These are phyloP conservation scores for Adansonia grandidieri DNA, from an alignment of 441 rosid species.

Conservation along the genomic window DNA sequence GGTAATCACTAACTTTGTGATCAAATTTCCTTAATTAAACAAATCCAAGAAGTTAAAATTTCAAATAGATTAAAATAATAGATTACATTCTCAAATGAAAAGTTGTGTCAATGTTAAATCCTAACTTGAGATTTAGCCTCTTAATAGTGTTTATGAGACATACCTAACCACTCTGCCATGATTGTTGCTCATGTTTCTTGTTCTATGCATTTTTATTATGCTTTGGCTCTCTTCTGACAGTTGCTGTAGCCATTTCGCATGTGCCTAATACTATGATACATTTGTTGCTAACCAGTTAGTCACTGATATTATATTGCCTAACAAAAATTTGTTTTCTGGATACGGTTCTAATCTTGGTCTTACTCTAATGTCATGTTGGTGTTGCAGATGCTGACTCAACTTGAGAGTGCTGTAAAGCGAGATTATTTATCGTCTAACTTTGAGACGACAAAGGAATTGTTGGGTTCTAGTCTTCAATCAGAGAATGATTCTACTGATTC, in stretches of 20 bases:
- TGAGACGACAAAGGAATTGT: constrained; percentile 70
- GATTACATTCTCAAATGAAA: not conserved
- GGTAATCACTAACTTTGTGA: not conserved
- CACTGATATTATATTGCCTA: not conserved
- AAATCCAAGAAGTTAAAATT: not conserved
- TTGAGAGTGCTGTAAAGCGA: constrained; percentile 75
- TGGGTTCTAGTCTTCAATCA: constrained; percentile 39
- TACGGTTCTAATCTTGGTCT: constrained; percentile 16
- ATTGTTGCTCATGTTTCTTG: not conserved
- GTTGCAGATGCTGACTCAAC: constrained; percentile 69
- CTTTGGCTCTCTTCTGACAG: not conserved
- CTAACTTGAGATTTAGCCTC: not conserved
- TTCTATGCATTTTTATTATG: constrained; percentile 8
- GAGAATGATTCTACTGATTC: constrained; percentile 37
- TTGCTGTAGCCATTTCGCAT: not conserved
- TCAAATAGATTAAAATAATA: not conserved
- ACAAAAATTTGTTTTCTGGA: not conserved
- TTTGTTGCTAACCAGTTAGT: not conserved
- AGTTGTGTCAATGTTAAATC: not conserved
- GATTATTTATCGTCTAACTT: constrained; percentile 66
- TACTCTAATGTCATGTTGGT: constrained; percentile 16
- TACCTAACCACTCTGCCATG: not conserved
- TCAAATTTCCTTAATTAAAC: not conserved
- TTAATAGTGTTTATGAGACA: not conserved
- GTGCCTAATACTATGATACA: not conserved